These are phyloP conservation scores for Bipolaris zeicola DNA, from an alignment of 2,329 filamentous ascomycete species.

Conservation along the genomic window DNA sequence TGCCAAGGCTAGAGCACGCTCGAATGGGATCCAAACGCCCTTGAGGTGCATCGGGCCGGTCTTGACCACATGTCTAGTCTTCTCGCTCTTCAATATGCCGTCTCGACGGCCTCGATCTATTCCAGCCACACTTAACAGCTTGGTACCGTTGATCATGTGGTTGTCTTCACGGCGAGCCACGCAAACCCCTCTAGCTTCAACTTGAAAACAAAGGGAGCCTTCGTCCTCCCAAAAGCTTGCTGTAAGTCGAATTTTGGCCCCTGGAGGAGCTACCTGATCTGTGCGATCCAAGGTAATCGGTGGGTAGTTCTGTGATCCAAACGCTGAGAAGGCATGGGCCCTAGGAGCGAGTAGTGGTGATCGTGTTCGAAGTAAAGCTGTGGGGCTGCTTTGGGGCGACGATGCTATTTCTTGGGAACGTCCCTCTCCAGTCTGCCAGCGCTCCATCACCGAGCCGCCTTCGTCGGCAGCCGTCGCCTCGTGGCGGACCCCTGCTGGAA, in stretches of 20 bases:
- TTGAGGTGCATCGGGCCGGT: slow-evolving; percentile 99
- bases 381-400: neutral
- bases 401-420: neutral
- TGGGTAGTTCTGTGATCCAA: slow-evolving; percentile 42
- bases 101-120: slow-evolving; percentile 97
- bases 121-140: slow-evolving; percentile 92
- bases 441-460: neutral
- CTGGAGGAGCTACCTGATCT: slow-evolving; percentile 89
- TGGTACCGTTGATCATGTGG: slow-evolving; percentile 99
- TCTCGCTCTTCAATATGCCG: slow-evolving; percentile 97
- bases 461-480: neutral
- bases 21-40: slow-evolving; percentile 86
- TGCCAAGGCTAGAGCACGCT: slow-evolving; percentile 95
- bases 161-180: slow-evolving; percentile 97
- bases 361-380: neutral
- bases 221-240: slow-evolving; percentile 98
- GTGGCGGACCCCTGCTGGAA: neutral
- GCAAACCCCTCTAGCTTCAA: slow-evolving; percentile 94
- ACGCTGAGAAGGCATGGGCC: slow-evolving; percentile 33
- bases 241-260: slow-evolving; percentile 95
- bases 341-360: slow-evolving; percentile 41
- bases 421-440: neutral
- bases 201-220: slow-evolving; percentile 95
- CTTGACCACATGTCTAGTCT: slow-evolving; percentile 94
- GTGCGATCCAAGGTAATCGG: slow-evolving; percentile 75